phyloP scores from a whole-genome alignment of 192 early-diverging fungal genomes.

The Coemansia sp. region DNA sequence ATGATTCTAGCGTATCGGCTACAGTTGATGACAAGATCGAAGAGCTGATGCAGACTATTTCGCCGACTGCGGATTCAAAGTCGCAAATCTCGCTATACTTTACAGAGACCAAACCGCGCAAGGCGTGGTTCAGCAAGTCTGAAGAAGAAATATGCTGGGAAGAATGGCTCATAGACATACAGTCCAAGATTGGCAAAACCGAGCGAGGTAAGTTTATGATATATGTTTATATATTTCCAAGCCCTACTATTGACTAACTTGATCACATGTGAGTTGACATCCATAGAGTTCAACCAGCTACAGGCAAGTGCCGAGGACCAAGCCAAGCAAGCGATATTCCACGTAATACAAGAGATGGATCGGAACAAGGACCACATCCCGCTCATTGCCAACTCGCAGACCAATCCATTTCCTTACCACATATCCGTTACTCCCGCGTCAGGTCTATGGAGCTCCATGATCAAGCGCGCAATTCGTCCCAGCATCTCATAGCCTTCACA shows the following conservation, averaged over 20 bases:
- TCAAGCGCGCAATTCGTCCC: slow-evolving; percentile 50
- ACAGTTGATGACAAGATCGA: slow-evolving; percentile 33
- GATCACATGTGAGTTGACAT: neutral
- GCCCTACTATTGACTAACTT: neutral
- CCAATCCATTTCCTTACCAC: slow-evolving; percentile 51
- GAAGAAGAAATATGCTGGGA: slow-evolving; percentile 57
- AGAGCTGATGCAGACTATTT: slow-evolving; percentile 47
- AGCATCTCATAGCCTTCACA: slow-evolving; percentile 4
- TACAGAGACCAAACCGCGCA: slow-evolving; percentile 44
- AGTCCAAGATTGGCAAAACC: slow-evolving; percentile 17
- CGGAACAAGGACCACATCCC: slow-evolving; percentile 52
- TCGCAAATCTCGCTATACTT: slow-evolving; percentile 45
- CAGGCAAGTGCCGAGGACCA: slow-evolving; percentile 35
- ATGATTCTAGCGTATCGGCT: slow-evolving; percentile 19
- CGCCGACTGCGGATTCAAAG: slow-evolving; percentile 20
- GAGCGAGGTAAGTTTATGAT: slow-evolving; percentile 13
- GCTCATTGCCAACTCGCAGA: slow-evolving; percentile 35
- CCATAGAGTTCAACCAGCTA: slow-evolving; percentile 21
- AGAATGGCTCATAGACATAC: slow-evolving; percentile 37
- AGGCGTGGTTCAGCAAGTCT: slow-evolving; percentile 50
- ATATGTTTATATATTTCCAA: too few species aligned
- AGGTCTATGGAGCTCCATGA: slow-evolving; percentile 53
- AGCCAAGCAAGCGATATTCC: slow-evolving; percentile 30
- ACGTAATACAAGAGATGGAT: slow-evolving; percentile 41
- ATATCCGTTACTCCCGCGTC: slow-evolving; percentile 37